Percentiles rank a stretch among this genome's conserved stretches.
These are phyloP conservation scores for Xylaria arbuscula DNA, from an alignment of 2,329 filamentous ascomycete species.

Conservation along the genomic window DNA sequence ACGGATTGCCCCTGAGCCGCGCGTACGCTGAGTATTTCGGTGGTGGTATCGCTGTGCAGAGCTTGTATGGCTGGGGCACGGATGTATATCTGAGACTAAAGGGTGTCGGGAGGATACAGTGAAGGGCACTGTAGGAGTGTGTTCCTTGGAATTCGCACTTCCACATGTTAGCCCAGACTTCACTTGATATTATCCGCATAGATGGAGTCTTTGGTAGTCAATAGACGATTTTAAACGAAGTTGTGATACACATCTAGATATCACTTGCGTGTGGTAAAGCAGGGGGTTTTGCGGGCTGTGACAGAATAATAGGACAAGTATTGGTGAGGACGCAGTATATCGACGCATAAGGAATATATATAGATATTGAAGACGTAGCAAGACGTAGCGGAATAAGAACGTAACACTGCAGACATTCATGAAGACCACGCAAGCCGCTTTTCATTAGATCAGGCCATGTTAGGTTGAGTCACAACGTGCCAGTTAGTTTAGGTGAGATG, in stretches of 20 bases:
- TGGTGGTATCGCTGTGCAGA: constrained; percentile 94
- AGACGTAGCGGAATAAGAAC: neutral
- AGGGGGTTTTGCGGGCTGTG: neutral
- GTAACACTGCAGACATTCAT: too few relatives aligned
- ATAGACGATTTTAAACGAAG: neutral
- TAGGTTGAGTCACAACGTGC: too few relatives aligned
- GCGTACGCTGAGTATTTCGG: constrained; percentile 99
- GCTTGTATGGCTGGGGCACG: constrained; percentile 89
- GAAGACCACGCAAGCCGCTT: too few relatives aligned
- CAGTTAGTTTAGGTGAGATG: too few relatives aligned
- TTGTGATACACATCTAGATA: neutral
- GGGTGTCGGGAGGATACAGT: constrained; percentile 66
- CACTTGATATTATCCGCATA: neutral
- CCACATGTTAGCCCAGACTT: neutral
- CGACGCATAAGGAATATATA: constrained; percentile 3
- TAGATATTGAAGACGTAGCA: neutral
- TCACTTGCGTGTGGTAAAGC: neutral
- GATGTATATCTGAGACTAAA: constrained; percentile 75
- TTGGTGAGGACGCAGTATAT: neutral
- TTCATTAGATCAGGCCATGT: too few relatives aligned
- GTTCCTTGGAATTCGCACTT: neutral
- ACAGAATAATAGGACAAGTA: neutral
- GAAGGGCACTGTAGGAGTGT: neutral
- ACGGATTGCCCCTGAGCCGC: constrained; percentile 87
- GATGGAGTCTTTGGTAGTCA: neutral